A percentile compares a stretch with the other conserved stretches of the same genome.
phyloP scores from a whole-genome alignment of 768 basidiomycete genomes.

The Russula emetica region DNA sequence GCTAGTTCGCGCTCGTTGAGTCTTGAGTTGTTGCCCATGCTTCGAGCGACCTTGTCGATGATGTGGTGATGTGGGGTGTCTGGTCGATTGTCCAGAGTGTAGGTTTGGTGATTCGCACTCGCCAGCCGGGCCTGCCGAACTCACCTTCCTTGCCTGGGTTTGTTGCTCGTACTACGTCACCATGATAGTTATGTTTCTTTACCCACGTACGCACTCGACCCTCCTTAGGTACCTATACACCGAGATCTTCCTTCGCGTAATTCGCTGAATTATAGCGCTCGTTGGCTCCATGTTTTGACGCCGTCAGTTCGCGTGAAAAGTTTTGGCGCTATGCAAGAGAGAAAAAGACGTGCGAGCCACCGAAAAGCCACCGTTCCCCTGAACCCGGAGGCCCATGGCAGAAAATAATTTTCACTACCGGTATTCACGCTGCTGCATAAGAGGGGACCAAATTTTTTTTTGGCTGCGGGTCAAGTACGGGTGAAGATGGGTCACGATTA shows the following conservation, averaged over 20 bases:
- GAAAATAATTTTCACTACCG: conserved; percentile 6
- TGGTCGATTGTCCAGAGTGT: conserved; percentile 12
- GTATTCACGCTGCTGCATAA: not conserved
- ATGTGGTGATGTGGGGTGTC: not conserved
- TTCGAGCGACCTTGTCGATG: conserved; percentile 12
- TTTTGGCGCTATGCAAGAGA: not conserved
- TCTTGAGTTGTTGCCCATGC: conserved; percentile 25
- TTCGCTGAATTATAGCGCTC: conserved; percentile 21
- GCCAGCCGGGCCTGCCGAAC: conserved; percentile 28
- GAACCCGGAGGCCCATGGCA: not conserved
- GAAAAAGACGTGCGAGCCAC: not conserved
- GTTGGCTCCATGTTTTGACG: conserved; percentile 5
- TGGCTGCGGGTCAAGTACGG: not conserved
- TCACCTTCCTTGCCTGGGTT: conserved; percentile 14
- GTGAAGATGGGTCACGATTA: not conserved
- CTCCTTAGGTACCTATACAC: conserved; percentile 9
- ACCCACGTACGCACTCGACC: conserved; percentile 8
- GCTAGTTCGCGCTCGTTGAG: conserved; percentile 27
- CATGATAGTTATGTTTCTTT: conserved; percentile 12
- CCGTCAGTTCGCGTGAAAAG: not conserved
- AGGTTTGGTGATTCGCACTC: conserved; percentile 26
- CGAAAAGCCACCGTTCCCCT: not conserved
- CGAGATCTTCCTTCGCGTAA: conserved; percentile 9
- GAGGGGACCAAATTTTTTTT: not conserved
- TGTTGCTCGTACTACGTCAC: conserved; percentile 9